A percentile compares a stretch with the other conserved stretches of the same genome.
Conservation (phyloP, 2,329 filamentous ascomycete genomes). For the Teratosphaeria nubilosa region DNA sequence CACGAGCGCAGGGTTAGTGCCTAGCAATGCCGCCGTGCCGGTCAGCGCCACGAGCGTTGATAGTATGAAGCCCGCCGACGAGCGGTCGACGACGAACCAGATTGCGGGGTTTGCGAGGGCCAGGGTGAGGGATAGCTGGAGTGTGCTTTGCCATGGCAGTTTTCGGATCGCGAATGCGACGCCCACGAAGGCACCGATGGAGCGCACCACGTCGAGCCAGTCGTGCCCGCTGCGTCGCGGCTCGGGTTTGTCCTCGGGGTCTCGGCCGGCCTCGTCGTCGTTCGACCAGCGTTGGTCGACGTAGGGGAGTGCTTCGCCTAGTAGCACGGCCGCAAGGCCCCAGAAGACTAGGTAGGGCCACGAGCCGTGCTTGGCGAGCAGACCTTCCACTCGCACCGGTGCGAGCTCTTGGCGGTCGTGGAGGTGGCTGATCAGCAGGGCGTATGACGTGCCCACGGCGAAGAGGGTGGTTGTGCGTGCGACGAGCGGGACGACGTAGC, state of each 20-base stretch:
- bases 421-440: slow-evolving; percentile 67
- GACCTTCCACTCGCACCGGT: slow-evolving; percentile 49
- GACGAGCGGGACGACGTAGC: slow-evolving; percentile 34
- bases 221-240: slow-evolving; percentile 5
- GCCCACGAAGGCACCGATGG: slow-evolving; percentile 61
- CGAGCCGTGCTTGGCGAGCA: slow-evolving; percentile 37
- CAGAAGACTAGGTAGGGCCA: slow-evolving; percentile 69
- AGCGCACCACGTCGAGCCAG: slow-evolving; percentile 64
- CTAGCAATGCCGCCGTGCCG: slow-evolving; percentile 64
- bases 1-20: slow-evolving; percentile 68
- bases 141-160: slow-evolving; percentile 84
- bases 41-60: slow-evolving; percentile 62
- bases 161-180: slow-evolving; percentile 77
- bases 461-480: slow-evolving; percentile 51
- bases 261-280: slow-evolving; percentile 23
- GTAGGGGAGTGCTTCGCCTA: slow-evolving; percentile 76
- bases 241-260: slow-evolving; percentile 9
- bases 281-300: slow-evolving; percentile 65
- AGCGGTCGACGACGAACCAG: slow-evolving; percentile 94
- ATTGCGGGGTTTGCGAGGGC: slow-evolving; percentile 85
- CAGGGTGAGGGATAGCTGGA: slow-evolving; percentile 85
- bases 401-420: slow-evolving; percentile 59
- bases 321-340: slow-evolving; percentile 65
- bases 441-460: slow-evolving; percentile 70
- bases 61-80: slow-evolving; percentile 71